Conservation (phyloP, 352 stramenopile species). For the Phytophthora podocarpi region DNA sequence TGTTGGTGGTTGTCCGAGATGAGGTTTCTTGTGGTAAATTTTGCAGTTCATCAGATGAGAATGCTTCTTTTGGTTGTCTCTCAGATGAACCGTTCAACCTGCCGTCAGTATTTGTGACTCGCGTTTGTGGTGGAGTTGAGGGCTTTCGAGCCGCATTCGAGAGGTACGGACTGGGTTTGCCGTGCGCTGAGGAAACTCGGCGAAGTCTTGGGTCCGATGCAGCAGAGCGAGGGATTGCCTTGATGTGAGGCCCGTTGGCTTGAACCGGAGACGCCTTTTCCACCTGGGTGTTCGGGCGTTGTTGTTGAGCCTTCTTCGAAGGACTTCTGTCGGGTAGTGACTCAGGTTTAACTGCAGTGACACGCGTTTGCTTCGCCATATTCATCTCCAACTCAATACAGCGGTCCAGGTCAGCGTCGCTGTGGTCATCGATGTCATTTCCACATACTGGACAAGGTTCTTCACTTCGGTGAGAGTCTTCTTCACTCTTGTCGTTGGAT, state of each 20-base stretch:
- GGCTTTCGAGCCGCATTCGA: constrained; percentile 21
- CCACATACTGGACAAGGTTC: constrained; percentile 62
- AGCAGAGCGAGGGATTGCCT: neutral
- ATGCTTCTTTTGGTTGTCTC: constrained; percentile 13
- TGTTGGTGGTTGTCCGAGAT: constrained; percentile 1
- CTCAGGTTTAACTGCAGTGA: neutral
- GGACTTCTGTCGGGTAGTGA: neutral
- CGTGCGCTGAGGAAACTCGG: constrained; percentile 35
- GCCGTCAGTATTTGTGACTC: neutral
- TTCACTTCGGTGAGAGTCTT: constrained; percentile 7
- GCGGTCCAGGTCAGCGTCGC: constrained; percentile 52
- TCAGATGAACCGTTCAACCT: neutral
- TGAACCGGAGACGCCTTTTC: neutral
- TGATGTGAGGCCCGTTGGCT: neutral
- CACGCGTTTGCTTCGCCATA: constrained; percentile 10
- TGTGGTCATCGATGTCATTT: constrained; percentile 62
- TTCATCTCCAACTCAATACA: constrained; percentile 65
- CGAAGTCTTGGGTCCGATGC: constrained; percentile 21
- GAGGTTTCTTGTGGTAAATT: neutral
- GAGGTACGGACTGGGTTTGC: constrained; percentile 29
- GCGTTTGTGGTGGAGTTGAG: constrained; percentile 25
- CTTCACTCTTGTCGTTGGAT: neutral
- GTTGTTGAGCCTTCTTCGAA: constrained; percentile 2
- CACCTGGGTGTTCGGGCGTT: constrained; percentile 11
- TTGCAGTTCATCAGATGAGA: constrained; percentile 4